These are phyloP conservation scores for Astrocystis sublimbata DNA, from an alignment of 495 filamentous ascomycete genomes.

Conservation along the genomic window DNA sequence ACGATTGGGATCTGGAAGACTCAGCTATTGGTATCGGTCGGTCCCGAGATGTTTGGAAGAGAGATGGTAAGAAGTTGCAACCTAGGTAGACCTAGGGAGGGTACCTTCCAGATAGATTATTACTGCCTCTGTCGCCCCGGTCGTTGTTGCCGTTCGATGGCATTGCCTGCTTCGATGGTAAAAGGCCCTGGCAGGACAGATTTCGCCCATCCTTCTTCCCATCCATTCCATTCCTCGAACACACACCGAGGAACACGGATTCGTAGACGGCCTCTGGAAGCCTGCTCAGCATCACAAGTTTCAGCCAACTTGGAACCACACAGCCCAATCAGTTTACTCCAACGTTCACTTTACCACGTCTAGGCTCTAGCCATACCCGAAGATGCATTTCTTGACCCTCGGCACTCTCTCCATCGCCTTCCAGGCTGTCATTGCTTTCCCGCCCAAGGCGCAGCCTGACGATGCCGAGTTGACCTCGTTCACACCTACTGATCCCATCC, in stretches of 20 bases:
- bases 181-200: not conserved
- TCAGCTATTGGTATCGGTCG: not conserved
- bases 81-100: not conserved
- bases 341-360: not conserved
- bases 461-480: not conserved
- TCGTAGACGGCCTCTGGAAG: not conserved
- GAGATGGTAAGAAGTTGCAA: not conserved
- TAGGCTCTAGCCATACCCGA: not conserved
- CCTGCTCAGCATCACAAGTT: not conserved
- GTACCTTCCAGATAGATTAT: not conserved
- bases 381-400: constrained; percentile 13
- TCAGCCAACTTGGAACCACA: constrained; percentile 1
- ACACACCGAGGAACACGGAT: not conserved
- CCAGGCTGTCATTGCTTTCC: constrained; percentile 5
- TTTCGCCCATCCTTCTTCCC: not conserved
- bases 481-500: constrained; percentile 1
- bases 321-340: not conserved
- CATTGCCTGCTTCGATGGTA: not conserved
- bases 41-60: not conserved
- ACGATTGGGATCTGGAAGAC: too few species aligned
- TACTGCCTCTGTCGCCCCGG: not conserved
- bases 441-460: not conserved
- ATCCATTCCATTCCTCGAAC: not conserved
- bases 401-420: constrained; percentile 9
- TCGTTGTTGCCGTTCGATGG: not conserved